Evolutionary conservation across 148 eudicot genomes (phyloP), one percentile per base, ranked within the genome.

Genomic region (Fagopyrum tataricum): DNA sequence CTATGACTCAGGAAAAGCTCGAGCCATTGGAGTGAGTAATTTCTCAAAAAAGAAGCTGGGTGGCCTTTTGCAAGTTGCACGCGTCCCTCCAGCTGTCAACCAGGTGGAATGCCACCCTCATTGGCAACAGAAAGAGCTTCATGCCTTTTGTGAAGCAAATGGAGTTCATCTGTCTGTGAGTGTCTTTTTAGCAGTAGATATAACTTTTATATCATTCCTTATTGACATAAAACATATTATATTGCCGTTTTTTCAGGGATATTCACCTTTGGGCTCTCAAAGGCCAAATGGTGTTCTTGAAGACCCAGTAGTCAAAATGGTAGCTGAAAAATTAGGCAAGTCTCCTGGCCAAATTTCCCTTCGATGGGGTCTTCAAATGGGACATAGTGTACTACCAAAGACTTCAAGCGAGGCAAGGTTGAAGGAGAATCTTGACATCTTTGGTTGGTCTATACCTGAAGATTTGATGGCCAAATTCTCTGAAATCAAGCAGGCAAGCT

Each of bases 331-430:
- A 77, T 79, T 93, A 40, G 88, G 91, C 66, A 93, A 87, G 78
- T 83, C 91, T 78, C 96, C 98, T 53, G 98, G 91, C 56, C 98
- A 93, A 74, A 85, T 93, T 72, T 89, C 90, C 41, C 86, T 93
- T 24, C 89, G 93, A 1, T 93, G 96, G 96, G 96, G 92, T 13
- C 23, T 93, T 41, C 96, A 93, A 76, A 88, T 81, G 81, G 96
- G 96, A 66, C 91, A 93, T 67, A 84, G 93, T 58, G 84, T 93
- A 52, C 91, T 90, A 71, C 96, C 98, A 12, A 93, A 93, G 81
- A 88, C 90, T 75, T 83, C 85, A 20, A 83, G 47, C 20, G 92
- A 93, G 76, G 59, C 88, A 2, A 75, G 98, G 82, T 82, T 90
- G 67, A 90, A 85, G 58, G 90, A 87, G 74, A 93, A 93, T 74